These are phyloP conservation scores for Jackrogersella multiformis DNA, from an alignment of 495 filamentous ascomycete species.

Conservation along the genomic window DNA sequence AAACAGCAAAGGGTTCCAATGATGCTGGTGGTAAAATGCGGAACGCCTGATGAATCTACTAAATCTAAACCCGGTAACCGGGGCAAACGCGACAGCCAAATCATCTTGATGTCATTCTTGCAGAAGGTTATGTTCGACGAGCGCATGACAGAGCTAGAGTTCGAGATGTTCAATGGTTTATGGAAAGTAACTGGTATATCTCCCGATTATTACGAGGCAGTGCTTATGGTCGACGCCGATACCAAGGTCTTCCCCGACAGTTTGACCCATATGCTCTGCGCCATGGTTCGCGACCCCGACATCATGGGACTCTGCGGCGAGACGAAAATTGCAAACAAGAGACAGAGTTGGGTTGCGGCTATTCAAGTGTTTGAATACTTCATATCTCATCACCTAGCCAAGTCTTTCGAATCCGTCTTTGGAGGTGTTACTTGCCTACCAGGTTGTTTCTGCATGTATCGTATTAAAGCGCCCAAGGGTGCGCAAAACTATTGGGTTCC, in stretches of 20 bases:
- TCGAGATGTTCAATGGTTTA: constrained; percentile 98
- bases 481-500: constrained; percentile 99
- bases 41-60: constrained; percentile 84
- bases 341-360: constrained; percentile 91
- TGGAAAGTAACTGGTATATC: constrained; percentile 99
- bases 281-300: constrained; percentile 98
- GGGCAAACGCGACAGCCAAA: constrained; percentile 98
- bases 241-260: constrained; percentile 99
- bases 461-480: constrained; percentile 98
- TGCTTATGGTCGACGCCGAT: constrained; percentile 99
- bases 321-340: constrained; percentile 99
- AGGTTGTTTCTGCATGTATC: constrained; percentile 99
- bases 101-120: constrained; percentile 98
- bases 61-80: constrained; percentile 93
- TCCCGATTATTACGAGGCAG: constrained; percentile 95
- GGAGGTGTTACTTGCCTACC: constrained; percentile 99
- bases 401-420: constrained; percentile 98
- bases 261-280: constrained; percentile 97
- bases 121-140: constrained; percentile 99
- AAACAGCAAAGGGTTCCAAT: constrained; percentile 99
- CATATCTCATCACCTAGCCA: constrained; percentile 95
- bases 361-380: constrained; percentile 99
- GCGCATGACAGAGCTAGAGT: constrained; percentile 99
- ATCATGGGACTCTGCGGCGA: constrained; percentile 99
- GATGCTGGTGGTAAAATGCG: constrained; percentile 96